These are phyloP conservation scores for Kodamaea restingae DNA, from an alignment of 805 yeast genomes.

Conservation along the genomic window DNA sequence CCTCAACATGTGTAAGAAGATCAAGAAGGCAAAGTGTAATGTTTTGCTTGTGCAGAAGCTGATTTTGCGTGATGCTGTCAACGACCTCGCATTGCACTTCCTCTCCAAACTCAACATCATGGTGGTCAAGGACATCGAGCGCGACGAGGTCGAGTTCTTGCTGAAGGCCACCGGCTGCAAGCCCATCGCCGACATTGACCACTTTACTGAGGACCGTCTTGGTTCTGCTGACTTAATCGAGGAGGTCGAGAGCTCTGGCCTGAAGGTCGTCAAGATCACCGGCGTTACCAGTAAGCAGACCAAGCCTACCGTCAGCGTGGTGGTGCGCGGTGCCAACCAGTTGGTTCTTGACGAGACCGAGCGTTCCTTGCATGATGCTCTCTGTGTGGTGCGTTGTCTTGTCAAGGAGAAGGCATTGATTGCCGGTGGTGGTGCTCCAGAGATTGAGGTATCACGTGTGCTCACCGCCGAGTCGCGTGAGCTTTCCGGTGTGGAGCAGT, in stretches of 20 bases:
- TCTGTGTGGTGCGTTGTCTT: slow-evolving; percentile 86
- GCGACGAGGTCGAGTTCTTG: slow-evolving; percentile 94
- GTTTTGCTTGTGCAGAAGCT: slow-evolving; percentile 87
- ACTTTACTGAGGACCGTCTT: slow-evolving; percentile 87
- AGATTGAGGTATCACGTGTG: slow-evolving; percentile 78
- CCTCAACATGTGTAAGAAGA: slow-evolving; percentile 90
- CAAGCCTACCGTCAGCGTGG: slow-evolving; percentile 75
- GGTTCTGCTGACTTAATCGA: slow-evolving; percentile 91
- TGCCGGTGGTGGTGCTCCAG: slow-evolving; percentile 99
- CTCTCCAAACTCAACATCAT: slow-evolving; percentile 86
- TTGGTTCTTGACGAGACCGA: slow-evolving; percentile 94
- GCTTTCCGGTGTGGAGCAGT: slow-evolving; percentile 81
- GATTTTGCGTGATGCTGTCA: slow-evolving; percentile 91
- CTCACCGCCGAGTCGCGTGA: slow-evolving; percentile 67
- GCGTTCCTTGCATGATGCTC: slow-evolving; percentile 94
- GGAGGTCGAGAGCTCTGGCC: slow-evolving; percentile 84
- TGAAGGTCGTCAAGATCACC: slow-evolving; percentile 82
- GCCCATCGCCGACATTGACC: slow-evolving; percentile 93
- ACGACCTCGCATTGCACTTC: slow-evolving; percentile 91
- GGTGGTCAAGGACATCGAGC: slow-evolving; percentile 92
- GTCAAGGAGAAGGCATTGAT: slow-evolving; percentile 85
- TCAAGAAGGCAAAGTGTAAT: slow-evolving; percentile 95
- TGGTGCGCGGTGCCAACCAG: slow-evolving; percentile 92
- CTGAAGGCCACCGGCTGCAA: slow-evolving; percentile 83
- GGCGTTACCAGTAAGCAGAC: slow-evolving; percentile 59